Base-by-base conservation (phyloP, 176 grass and related monocot genomes). In the Phoenix roebelenii region DNA sequence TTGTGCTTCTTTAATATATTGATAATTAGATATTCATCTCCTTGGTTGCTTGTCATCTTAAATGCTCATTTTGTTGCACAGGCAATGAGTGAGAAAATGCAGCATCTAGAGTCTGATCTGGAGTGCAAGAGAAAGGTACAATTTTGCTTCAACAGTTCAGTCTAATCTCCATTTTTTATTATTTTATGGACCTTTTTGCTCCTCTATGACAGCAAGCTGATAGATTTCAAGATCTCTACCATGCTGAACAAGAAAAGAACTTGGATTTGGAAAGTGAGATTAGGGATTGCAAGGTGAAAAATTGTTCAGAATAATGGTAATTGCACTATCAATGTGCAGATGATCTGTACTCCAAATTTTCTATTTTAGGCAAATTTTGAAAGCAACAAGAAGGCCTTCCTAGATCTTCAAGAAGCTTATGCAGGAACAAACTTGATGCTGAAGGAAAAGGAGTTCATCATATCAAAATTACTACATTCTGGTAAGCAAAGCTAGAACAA, bases 391-490 rank as follows among this genome's bases (percentile, higher is more conserved):
- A 61, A 24, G 56, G 74, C 68, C 49, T 67, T 72, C 54, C 58
- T 69, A 18, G 79, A 95, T 72, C 75, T 89, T 63, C 64, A 89
- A 77, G 76, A 89, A 66, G 62, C 70, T 68, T 71, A 78, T 52
- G 73, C 49, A 49, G 83, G 61, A 69, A 76, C 63, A 4, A 66
- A 64, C 25, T 68, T 30, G 16, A 67, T 15, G 4, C 51, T 81
- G 5, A 86, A 85, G 70, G 82, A 89, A 82, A 95, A 85, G 66
- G 85, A 86, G 19, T 89, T 76, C 68, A 64, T 95, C 66, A 95
- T 95, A 32, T 86, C 89, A 75, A 80, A 74, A 50, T 78, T 95
- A 82, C 60, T 95, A 32, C 9, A 3, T 66, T 44, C 69, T 18
- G 82, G 89, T 95, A 85, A 75, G 58, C 35, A 44, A 44, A 44